Evolutionary conservation across 345 rosid genomes (phyloP).

Genomic region (Brassica incana): DNA sequence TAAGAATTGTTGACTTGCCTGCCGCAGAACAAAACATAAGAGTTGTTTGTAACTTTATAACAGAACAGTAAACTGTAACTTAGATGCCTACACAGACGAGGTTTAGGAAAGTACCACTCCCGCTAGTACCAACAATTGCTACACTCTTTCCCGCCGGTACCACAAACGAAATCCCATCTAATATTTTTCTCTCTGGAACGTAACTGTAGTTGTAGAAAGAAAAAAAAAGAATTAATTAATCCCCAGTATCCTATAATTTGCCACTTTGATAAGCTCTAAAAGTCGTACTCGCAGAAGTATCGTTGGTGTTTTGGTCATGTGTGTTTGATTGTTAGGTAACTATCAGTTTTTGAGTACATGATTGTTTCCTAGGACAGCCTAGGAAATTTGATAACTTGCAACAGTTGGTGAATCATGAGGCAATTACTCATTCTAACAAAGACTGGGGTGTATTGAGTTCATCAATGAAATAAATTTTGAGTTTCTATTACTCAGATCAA

Average conservation of each 20-base stretch:
- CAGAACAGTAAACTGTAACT: background rate
- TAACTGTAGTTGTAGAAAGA: slow-evolving; percentile 55
- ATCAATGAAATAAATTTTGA: slow-evolving; percentile 4
- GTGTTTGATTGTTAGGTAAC: background rate
- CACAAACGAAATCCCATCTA: slow-evolving; percentile 84
- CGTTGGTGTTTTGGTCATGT: background rate
- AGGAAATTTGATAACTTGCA: background rate
- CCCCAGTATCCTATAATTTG: background rate
- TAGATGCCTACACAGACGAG: slow-evolving; percentile 4
- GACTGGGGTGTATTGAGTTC: background rate
- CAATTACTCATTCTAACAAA: background rate
- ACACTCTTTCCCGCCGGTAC: slow-evolving; percentile 96
- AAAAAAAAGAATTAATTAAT: slow-evolving; percentile 9
- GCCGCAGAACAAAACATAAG: slow-evolving; percentile 41
- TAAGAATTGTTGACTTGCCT: slow-evolving; percentile 96
- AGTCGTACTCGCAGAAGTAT: background rate
- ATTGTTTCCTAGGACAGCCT: background rate
- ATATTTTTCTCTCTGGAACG: slow-evolving; percentile 77
- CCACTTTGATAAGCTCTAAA: slow-evolving; percentile 1
- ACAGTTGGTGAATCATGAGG: background rate
- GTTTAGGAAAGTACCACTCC: slow-evolving; percentile 63
- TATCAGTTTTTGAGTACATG: background rate
- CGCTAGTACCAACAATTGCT: slow-evolving; percentile 99
- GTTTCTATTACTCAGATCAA: background rate
- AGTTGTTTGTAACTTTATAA: slow-evolving; percentile 34